Conservation (phyloP, 345 rosid species). For the Eucalyptus regnans region DNA sequence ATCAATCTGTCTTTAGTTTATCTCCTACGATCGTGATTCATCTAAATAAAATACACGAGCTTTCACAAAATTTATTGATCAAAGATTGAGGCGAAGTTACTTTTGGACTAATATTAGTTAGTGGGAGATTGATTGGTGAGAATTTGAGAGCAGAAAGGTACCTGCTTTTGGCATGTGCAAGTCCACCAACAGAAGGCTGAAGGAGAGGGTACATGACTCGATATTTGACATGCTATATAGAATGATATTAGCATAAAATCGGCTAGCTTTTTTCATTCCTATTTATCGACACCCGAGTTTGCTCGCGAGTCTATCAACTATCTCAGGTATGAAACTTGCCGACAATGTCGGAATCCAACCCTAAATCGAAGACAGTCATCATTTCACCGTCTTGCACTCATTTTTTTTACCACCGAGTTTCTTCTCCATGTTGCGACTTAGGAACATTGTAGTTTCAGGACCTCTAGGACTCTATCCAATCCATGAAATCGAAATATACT, state of each 20-base stretch:
- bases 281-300: not conserved
- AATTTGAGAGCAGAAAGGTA: not conserved
- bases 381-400: not conserved
- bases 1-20: not conserved
- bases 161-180: not conserved
- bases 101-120: not conserved
- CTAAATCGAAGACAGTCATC: not conserved
- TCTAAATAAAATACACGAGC: not conserved
- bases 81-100: not conserved
- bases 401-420: not conserved
- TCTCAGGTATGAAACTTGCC: not conserved
- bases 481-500: not conserved
- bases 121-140: not conserved
- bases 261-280: not conserved
- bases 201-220: not conserved
- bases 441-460: not conserved
- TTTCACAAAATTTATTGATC: not conserved
- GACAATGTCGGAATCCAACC: not conserved
- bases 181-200: not conserved
- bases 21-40: fast-evolving
- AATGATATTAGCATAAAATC: not conserved
- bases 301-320: not conserved
- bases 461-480: not conserved
- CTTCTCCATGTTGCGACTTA: not conserved
- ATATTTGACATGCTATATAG: not conserved